Evolutionary conservation across 1,284 basidiomycete genomes (phyloP), one percentile per base, ranked within the genome.

Genomic region (Irpex sp.): DNA sequence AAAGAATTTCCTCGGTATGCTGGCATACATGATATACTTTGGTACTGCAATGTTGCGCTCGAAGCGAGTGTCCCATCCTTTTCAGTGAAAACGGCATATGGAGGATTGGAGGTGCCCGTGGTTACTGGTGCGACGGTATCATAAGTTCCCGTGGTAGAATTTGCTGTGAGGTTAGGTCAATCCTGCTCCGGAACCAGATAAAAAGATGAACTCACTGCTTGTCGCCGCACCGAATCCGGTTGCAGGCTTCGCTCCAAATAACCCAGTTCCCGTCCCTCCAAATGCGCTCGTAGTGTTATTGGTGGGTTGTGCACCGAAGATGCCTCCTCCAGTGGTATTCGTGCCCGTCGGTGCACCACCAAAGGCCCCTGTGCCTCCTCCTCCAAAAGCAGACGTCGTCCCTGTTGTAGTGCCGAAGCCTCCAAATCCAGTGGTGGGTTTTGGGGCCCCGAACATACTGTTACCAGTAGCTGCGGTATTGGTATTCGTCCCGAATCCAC

Each of bases 1-100:
- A 89, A 82, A n/a, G 90, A 92, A 61, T 81, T 84, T 53, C 86
- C 85, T 61, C 80, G 75, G 70, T 92, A 93, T 11, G 80, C 79
- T 21, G 87, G 88, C 78, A 87, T 89, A 63, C 86, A 87, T n/a
- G 87, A 81, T 58, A 90, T 90, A 37, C 86, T 81, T 73, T 93
- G 90, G 70, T 88, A 92, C 63, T 88, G 86, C 36, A 86, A 75
- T 3, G 77, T 83, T 31, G 74, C 59, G 50, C 63, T 77, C 9
- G 75, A 65, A 54, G 75, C 78, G 8, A 11, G 31, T 3, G 75
- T 69, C 26, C 74, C 65, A 67, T 92, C 90, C 66, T 90, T 90
- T 71, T 92, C 90, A 35, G 64, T 73, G 63, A 77, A 84, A 0
- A 76, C 74, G 31, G 69, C 71, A 69, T 86, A 92, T 4, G 81